Conservation (phyloP, 2,329 filamentous ascomycete species). For the Aspergillus ibericus region DNA sequence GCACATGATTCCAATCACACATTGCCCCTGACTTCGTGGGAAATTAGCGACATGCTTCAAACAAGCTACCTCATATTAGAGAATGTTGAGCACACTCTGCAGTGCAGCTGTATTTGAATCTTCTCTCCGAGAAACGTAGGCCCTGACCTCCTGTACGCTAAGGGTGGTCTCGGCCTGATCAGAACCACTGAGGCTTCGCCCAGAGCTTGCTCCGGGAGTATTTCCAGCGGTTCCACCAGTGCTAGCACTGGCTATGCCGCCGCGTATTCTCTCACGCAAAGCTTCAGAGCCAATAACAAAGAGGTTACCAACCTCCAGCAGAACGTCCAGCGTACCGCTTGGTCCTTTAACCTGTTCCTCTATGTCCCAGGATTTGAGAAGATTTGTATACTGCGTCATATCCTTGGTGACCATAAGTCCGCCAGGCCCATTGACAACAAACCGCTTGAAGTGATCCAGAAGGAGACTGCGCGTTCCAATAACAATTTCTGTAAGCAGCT, state of each 20-base stretch:
- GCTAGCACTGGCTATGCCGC: conserved; percentile 51
- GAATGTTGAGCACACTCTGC: conserved; percentile 72
- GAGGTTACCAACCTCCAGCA: conserved; percentile 90
- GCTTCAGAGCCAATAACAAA: conserved; percentile 90
- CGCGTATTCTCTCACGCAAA: conserved; percentile 67
- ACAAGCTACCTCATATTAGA: conserved; percentile 42
- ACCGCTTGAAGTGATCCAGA: conserved; percentile 92
- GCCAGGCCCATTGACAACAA: conserved; percentile 87
- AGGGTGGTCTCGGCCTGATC: conserved; percentile 54
- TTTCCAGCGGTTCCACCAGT: conserved; percentile 46
- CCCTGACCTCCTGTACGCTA: conserved; percentile 60
- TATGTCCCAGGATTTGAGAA: conserved; percentile 79
- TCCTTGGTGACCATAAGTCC: conserved; percentile 96
- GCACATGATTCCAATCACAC: neutral
- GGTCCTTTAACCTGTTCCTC: conserved; percentile 57
- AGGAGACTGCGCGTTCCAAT: conserved; percentile 74
- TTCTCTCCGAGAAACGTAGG: conserved; percentile 81
- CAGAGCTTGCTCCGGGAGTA: conserved; percentile 32
- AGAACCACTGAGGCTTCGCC: conserved; percentile 47
- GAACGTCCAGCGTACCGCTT: conserved; percentile 69
- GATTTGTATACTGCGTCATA: conserved; percentile 86
- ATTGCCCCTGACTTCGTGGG: neutral
- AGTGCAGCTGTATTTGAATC: conserved; percentile 79
- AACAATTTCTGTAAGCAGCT: conserved; percentile 81
- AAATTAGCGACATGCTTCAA: neutral